These are phyloP conservation scores for Periglandula ipomoeae DNA, from an alignment of 2,329 filamentous ascomycete genomes.

Conservation along the genomic window DNA sequence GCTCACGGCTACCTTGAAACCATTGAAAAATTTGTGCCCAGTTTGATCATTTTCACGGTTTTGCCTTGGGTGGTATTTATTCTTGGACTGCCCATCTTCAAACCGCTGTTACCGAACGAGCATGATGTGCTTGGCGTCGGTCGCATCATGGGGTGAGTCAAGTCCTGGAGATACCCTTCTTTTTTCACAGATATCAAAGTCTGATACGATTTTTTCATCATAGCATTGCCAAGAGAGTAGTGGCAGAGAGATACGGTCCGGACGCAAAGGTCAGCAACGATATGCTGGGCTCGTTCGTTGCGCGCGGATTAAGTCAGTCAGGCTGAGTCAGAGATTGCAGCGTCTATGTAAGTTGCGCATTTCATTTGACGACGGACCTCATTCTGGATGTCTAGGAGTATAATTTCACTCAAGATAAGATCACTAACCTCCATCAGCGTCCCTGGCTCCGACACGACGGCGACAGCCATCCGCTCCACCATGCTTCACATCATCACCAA, in stretches of 20 bases:
- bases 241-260: constrained; percentile 34
- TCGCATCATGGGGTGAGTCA: constrained; percentile 35
- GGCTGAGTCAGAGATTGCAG: constrained; percentile 34
- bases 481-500: constrained; percentile 42
- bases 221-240: constrained; percentile 34
- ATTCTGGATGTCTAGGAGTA: too few species aligned
- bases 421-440: constrained; percentile 25
- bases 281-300: constrained; percentile 39
- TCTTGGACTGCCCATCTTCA: constrained; percentile 30
- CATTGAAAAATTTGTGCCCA: constrained; percentile 18
- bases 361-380: too few species aligned
- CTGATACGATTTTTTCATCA: neutral
- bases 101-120: constrained; percentile 29
- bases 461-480: constrained; percentile 42
- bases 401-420: neutral
- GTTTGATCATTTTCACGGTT: constrained; percentile 13
- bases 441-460: constrained; percentile 45
- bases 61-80: constrained; percentile 19
- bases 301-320: constrained; percentile 29
- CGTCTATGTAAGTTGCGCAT: constrained; percentile 22
- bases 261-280: constrained; percentile 34
- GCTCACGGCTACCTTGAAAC: constrained; percentile 39
- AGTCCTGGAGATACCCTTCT: neutral
- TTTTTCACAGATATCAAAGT: neutral
- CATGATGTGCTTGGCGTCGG: constrained; percentile 29